phyloP scores from a whole-genome alignment of 2,329 filamentous ascomycete genomes.

The Ambrosiella xylebori region DNA sequence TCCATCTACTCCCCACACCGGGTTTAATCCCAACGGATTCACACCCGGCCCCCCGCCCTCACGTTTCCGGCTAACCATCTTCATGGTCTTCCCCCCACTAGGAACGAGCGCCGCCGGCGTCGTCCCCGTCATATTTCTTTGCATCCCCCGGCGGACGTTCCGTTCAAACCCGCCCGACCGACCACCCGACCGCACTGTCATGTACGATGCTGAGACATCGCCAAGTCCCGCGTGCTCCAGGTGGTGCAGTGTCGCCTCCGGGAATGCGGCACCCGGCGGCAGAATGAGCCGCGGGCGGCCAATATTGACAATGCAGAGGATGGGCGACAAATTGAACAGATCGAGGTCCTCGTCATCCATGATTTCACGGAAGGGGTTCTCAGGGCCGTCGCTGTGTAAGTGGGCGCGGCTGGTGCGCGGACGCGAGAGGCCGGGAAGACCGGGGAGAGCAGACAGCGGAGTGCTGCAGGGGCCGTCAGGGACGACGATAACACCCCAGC shows the following conservation, averaged over 20 bases:
- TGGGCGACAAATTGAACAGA: slow-evolving; percentile 2
- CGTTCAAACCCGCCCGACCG: neutral
- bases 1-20: slow-evolving; percentile 10
- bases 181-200: slow-evolving; percentile 4
- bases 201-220: slow-evolving; percentile 9
- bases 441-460: neutral
- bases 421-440: neutral
- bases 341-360: slow-evolving; percentile 11
- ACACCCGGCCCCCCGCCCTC: neutral
- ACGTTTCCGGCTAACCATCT: neutral
- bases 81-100: neutral
- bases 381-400: neutral
- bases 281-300: slow-evolving; percentile 3
- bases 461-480: neutral
- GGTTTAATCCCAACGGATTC: slow-evolving; percentile 8
- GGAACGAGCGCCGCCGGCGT: neutral
- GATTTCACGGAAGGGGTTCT: slow-evolving; percentile 10
- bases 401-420: neutral
- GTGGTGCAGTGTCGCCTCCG: neutral
- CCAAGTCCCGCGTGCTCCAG: slow-evolving; percentile 8
- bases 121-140: neutral
- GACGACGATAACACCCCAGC: slow-evolving; percentile 9
- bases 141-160: neutral
- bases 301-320: slow-evolving; percentile 3
- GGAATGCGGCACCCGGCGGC: slow-evolving; percentile 6